Percentiles rank a stretch among this genome's conserved stretches.
Evolutionary conservation across 176 grass and related monocot species (phyloP).

Genomic region (Elaeis guineensis): DNA sequence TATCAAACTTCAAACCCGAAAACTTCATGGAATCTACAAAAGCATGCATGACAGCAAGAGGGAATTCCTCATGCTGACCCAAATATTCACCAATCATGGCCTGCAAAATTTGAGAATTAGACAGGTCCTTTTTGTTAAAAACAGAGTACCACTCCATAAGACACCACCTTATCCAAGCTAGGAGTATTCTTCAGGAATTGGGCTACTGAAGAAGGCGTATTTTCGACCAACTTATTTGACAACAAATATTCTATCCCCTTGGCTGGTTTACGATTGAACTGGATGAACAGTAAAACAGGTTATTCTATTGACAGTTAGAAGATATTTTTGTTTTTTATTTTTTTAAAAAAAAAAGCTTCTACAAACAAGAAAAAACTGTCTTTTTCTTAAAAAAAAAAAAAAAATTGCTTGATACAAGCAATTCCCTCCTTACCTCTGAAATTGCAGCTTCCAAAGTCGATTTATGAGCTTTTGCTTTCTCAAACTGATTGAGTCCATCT

Average conservation of each 20-base stretch:
- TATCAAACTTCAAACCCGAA: constrained; percentile 88
- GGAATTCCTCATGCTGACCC: constrained; percentile 95
- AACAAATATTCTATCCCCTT: constrained; percentile 87
- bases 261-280: constrained; percentile 93
- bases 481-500: constrained; percentile 88
- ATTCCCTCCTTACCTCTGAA: constrained; percentile 52
- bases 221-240: constrained; percentile 91
- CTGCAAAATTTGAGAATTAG: constrained; percentile 35
- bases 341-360: constrained; percentile 8
- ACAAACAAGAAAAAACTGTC: neutral
- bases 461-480: constrained; percentile 99
- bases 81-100: constrained; percentile 99
- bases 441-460: constrained; percentile 90
- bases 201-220: constrained; percentile 59
- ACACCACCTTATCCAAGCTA: constrained; percentile 81
- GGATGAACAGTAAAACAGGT: constrained; percentile 14
- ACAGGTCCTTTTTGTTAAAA: constrained; percentile 8
- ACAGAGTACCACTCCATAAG: constrained; percentile 5
- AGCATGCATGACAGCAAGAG: constrained; percentile 97
- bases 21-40: constrained; percentile 99
- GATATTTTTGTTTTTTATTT: constrained; percentile 7
- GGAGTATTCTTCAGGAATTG: constrained; percentile 87
- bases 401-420: constrained; percentile 3
- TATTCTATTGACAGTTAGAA: neutral
- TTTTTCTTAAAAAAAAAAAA: constrained; percentile 7